phyloP scores from a whole-genome alignment of 2,329 filamentous ascomycete genomes.

The Fusarium graminum region DNA sequence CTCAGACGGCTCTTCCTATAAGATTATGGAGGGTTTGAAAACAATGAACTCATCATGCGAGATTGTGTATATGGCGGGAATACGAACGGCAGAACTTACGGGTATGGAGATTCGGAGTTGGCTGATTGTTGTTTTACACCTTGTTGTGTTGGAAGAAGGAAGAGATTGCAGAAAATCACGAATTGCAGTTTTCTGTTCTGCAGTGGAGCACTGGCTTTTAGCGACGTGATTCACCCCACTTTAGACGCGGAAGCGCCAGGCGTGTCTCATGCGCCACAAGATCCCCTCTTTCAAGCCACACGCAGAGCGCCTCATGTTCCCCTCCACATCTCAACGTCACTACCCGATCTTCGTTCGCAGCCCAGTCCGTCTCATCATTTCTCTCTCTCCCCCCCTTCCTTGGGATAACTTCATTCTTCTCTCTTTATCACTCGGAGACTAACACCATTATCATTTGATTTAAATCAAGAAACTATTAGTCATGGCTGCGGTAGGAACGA shows the following conservation, averaged over 20 bases:
- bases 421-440: constrained; percentile 15
- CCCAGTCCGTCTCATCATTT: constrained; percentile 34
- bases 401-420: constrained; percentile 9
- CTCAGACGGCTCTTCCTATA: constrained; percentile 64
- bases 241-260: constrained; percentile 36
- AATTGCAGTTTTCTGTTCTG: constrained; percentile 37
- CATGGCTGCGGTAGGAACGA: constrained; percentile 76
- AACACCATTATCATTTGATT: background rate
- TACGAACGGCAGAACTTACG: constrained; percentile 23
- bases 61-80: constrained; percentile 31
- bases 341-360: constrained; percentile 29
- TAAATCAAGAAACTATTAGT: constrained; percentile 27
- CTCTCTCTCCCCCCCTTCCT: constrained; percentile 18
- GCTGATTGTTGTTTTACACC: constrained; percentile 1
- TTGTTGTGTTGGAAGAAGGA: constrained; percentile 26
- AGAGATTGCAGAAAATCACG: constrained; percentile 41
- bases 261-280: constrained; percentile 14
- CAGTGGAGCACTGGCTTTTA: constrained; percentile 31
- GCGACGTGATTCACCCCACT: constrained; percentile 26
- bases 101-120: background rate
- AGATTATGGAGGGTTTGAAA: constrained; percentile 55
- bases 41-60: constrained; percentile 59
- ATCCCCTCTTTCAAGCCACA: constrained; percentile 26
- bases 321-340: constrained; percentile 35
- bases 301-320: constrained; percentile 1